These are phyloP conservation scores for Candida sanyaensis DNA, from an alignment of 1,139 yeast genomes.

Conservation along the genomic window DNA sequence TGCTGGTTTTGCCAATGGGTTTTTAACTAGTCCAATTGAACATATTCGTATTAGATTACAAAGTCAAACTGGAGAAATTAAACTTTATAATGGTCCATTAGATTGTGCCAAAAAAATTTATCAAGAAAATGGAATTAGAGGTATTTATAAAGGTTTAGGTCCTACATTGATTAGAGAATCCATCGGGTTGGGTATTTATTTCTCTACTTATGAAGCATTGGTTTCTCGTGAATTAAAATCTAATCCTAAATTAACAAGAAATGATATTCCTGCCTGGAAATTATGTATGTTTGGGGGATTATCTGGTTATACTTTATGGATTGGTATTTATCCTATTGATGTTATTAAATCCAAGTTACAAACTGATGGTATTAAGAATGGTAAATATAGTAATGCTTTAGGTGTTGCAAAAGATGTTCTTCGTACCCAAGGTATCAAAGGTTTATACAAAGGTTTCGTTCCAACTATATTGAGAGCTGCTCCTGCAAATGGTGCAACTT, in stretches of 20 bases:
- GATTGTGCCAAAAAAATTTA: conserved; percentile 71
- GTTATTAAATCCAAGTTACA: conserved; percentile 84
- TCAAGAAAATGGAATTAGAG: conserved; percentile 52
- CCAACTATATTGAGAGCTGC: conserved; percentile 95
- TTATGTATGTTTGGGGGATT: conserved; percentile 81
- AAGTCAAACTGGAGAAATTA: conserved; percentile 62
- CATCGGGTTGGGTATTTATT: conserved; percentile 86
- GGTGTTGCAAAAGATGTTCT: conserved; percentile 59
- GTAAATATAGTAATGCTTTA: conserved; percentile 49
- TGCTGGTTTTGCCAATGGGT: conserved; percentile 87
- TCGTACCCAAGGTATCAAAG: conserved; percentile 61
- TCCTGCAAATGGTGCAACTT: conserved; percentile 96
- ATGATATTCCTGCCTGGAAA: conserved; percentile 81
- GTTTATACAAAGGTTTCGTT: conserved; percentile 83
- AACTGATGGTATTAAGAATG: conserved; percentile 64
- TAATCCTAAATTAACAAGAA: conserved; percentile 44
- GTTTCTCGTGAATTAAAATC: conserved; percentile 59
- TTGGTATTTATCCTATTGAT: conserved; percentile 78
- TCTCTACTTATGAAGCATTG: conserved; percentile 84
- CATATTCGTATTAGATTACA: conserved; percentile 90
- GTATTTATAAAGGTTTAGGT: conserved; percentile 72
- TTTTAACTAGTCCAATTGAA: conserved; percentile 88
- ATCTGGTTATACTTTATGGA: conserved; percentile 88
- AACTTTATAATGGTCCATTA: conserved; percentile 69
- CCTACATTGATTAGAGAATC: conserved; percentile 86